Evolutionary conservation across 2,329 filamentous ascomycete species (phyloP).

Genomic region (Dactylellina haptotyla): DNA sequence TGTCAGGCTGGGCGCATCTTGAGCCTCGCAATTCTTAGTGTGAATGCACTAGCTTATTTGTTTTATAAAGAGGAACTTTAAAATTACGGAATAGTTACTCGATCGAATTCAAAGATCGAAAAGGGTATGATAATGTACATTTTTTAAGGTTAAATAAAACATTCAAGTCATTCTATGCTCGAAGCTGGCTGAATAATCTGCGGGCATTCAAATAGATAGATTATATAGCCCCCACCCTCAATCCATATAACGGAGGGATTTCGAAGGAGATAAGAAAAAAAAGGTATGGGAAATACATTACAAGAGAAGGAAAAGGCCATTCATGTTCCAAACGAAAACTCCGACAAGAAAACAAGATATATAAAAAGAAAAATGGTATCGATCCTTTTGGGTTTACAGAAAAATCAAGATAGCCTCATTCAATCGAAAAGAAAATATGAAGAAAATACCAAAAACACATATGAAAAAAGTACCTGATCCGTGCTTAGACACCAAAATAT

Average conservation of each 20-base stretch:
- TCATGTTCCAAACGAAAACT: constrained; percentile 30
- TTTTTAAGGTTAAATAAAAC: constrained; percentile 1
- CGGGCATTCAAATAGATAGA: neutral
- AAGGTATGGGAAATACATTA: constrained; percentile 11
- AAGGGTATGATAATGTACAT: constrained; percentile 2
- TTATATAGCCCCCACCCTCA: neutral
- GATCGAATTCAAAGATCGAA: neutral
- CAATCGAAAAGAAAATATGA: constrained; percentile 15
- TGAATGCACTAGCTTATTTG: too few species aligned
- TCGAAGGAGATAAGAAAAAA: neutral
- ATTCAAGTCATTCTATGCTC: neutral
- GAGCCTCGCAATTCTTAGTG: too few species aligned
- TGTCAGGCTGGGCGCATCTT: constrained; percentile 6
- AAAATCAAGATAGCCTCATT: constrained; percentile 35
- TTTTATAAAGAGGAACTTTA: too few species aligned
- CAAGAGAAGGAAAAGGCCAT: constrained; percentile 10
- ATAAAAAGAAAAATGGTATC: constrained; percentile 39
- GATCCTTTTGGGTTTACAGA: constrained; percentile 25
- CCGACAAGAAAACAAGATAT: constrained; percentile 26
- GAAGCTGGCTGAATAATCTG: neutral
- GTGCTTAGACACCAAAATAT: neutral
- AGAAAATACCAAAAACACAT: neutral
- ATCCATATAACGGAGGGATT: neutral
- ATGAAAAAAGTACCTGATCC: neutral
- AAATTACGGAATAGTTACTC: neutral